Conservation (phyloP, 2,329 filamentous ascomycete genomes). For the Penicillium expansum region DNA sequence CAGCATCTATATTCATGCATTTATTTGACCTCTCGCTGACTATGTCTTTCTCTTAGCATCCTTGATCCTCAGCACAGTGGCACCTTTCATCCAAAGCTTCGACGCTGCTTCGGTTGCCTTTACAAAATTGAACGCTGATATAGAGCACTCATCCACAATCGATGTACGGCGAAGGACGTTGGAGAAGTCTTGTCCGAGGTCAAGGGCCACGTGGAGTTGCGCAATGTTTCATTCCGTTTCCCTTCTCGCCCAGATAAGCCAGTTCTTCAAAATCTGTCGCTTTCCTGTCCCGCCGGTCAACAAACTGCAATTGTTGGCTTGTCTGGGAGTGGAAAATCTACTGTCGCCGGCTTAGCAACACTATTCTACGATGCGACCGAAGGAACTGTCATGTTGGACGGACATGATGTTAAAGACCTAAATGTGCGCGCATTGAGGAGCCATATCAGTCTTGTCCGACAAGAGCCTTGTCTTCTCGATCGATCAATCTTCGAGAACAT, state of each 20-base stretch:
- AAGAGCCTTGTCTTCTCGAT: conserved; percentile 13
- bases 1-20: not conserved
- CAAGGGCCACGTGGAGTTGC: conserved; percentile 29
- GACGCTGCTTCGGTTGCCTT: conserved; percentile 52
- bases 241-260: conserved; percentile 26
- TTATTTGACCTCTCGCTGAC: not conserved
- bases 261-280: conserved; percentile 7
- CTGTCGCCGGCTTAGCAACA: conserved; percentile 57
- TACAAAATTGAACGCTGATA: conserved; percentile 57
- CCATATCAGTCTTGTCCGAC: conserved; percentile 12
- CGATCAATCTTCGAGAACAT: conserved; percentile 16
- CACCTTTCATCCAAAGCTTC: conserved; percentile 45
- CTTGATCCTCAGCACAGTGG: conserved; percentile 35
- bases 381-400: conserved; percentile 64
- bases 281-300: conserved; percentile 40
- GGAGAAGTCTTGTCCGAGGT: conserved; percentile 19
- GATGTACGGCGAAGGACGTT: conserved; percentile 30
- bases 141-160: conserved; percentile 51
- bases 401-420: conserved; percentile 55
- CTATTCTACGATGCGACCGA: conserved; percentile 64
- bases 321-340: conserved; percentile 59
- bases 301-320: conserved; percentile 54
- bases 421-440: conserved; percentile 42
- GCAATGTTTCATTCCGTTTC: conserved; percentile 31
- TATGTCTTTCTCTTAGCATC: conserved; percentile 22